Evolutionary conservation across 164 flowering plant genomes (phyloP), one percentile per base, ranked within the genome.

Genomic region (Vitis labrusca): DNA sequence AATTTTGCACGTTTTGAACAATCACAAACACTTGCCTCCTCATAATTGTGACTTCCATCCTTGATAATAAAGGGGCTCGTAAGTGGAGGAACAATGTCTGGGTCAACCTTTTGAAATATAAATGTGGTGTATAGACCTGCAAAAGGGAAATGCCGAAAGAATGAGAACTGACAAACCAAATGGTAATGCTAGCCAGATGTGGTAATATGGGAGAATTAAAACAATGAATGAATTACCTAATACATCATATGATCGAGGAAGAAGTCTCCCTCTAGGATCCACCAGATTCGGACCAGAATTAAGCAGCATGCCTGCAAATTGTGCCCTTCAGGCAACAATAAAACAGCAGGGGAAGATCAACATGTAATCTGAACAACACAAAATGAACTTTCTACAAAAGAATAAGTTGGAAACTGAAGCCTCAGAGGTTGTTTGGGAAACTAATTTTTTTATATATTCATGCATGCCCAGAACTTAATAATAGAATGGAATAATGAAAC

Each of bases 101-200:
- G 99, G 74, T 95, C 91, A 44, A 94, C 97, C 87, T 93, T 95
- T 73, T 86, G 94, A 76, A 95, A 91, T 76, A 95, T 79, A 69
- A 95, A 93, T 16, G 91, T 90, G 16, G 92, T 90, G 72, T 93
- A 93, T 47, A 95, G 79, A 76, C 99, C 98, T 95, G 85, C 68
- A 77, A 65, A 72, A 69, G 59, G 48, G 50, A 63, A 56, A 78
- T 27, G 48, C 32, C 44, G 27, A 62, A 50, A 50, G 30, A 62
- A 74, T 54, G 61, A 32, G 50, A 49, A 63, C 16, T 17, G 49
- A 63, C 23, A 47, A 9, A 61, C 44, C 44, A 54, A 60, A 70
- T 59, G 61, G n/a, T 19, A 13, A 61, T 51, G 44, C n/a, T 14
- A 37, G 10, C 1, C 30, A 10, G 11, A 56, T 37, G 52, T 12